These are phyloP conservation scores for Neopestalotiopsis sp. DNA, from an alignment of 2,329 filamentous ascomycete species.

Conservation along the genomic window DNA sequence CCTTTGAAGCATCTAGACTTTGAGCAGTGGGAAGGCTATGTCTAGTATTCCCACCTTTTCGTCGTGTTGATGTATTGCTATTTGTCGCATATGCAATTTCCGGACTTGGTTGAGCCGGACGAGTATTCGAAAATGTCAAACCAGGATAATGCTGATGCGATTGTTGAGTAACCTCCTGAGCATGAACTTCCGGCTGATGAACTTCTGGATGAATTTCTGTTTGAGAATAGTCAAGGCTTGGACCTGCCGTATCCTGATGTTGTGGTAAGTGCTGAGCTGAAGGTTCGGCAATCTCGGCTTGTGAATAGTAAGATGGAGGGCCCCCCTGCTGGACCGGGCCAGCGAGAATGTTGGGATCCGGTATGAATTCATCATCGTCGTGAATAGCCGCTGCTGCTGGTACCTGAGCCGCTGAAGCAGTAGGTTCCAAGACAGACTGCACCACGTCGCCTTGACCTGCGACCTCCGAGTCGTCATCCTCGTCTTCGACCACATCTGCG, in stretches of 20 bases:
- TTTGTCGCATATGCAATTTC: conserved; percentile 17
- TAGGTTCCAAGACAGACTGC: conserved; percentile 16
- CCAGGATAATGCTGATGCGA: conserved; percentile 23
- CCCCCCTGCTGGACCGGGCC: conserved; percentile 27
- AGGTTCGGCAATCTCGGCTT: conserved; percentile 14
- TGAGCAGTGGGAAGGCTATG: conserved; percentile 15
- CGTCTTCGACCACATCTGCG: conserved; percentile 26
- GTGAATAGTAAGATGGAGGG: conserved; percentile 4
- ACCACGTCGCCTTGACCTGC: conserved; percentile 19
- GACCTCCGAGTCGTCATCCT: conserved; percentile 25
- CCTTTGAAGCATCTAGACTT: background rate
- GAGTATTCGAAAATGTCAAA: conserved; percentile 23
- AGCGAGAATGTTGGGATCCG: conserved; percentile 39
- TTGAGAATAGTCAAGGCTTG: conserved; percentile 26
- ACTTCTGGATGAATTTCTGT: conserved; percentile 24
- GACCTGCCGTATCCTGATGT: background rate
- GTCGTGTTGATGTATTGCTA: background rate
- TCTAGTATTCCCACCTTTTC: conserved; percentile 3
- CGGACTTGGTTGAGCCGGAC: conserved; percentile 22
- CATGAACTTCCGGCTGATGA: background rate
- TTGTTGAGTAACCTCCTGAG: background rate
- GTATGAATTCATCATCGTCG: conserved; percentile 39
- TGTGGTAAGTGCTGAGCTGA: background rate
- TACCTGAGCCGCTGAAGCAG: conserved; percentile 12
- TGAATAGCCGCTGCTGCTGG: conserved; percentile 24